These are phyloP conservation scores for Nakaseomyces bracarensis DNA, from an alignment of 1,139 yeast genomes.

Conservation along the genomic window DNA sequence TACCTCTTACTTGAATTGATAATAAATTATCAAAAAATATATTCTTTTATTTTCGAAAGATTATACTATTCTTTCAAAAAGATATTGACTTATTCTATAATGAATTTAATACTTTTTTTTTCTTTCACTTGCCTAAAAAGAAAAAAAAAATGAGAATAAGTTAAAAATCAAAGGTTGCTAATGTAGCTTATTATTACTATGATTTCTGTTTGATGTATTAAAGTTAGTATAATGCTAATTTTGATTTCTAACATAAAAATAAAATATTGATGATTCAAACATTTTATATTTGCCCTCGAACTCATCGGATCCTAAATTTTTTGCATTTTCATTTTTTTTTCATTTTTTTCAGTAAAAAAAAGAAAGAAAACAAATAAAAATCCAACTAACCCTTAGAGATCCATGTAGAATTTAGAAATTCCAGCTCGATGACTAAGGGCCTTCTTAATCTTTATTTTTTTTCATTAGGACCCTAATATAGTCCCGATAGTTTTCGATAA, in stretches of 20 bases:
- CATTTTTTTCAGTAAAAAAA: not conserved
- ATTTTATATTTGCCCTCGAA: not conserved
- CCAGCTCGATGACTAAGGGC: not conserved
- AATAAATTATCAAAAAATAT: not conserved
- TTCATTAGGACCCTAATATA: no score
- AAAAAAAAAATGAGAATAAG: not conserved
- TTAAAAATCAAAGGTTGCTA: not conserved
- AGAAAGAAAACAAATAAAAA: not conserved
- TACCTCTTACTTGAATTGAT: not conserved
- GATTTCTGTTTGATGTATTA: no score
- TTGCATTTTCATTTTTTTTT: not conserved
- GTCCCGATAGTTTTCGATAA: no score
- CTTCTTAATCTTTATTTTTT: no score
- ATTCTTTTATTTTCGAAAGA: not conserved
- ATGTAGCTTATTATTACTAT: not conserved
- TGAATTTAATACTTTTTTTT: not conserved
- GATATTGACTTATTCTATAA: not conserved
- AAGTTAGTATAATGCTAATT: no score
- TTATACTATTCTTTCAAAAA: not conserved
- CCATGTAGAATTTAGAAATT: not conserved
- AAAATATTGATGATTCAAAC: no score
- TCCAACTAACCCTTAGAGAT: not conserved
- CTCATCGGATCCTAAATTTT: slow-evolving; percentile 4
- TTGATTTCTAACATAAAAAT: no score
- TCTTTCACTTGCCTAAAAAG: slow-evolving; percentile 6